Evolutionary conservation across 352 stramenopile species (phyloP).

Genomic region (Globisporangium nagaii): DNA sequence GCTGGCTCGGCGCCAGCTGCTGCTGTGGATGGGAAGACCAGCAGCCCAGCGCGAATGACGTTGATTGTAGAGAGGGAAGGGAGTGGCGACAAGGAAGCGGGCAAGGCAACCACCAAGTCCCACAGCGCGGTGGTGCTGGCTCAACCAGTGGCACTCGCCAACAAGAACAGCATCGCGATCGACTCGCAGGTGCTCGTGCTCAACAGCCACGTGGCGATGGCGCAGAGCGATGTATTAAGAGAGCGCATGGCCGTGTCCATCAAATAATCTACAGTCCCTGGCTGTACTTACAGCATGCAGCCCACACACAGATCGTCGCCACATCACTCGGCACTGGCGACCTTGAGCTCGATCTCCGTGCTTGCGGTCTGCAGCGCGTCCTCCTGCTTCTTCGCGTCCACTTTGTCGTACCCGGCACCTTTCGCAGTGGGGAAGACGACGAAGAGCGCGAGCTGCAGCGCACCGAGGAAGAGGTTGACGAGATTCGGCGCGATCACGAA

Average conservation of each 20-base stretch:
- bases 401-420: slow-evolving; percentile 20
- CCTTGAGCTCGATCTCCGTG: slow-evolving; percentile 1
- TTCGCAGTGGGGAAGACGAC: slow-evolving; percentile 21
- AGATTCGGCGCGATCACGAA: slow-evolving; percentile 62
- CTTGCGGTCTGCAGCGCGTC: not conserved
- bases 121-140: not conserved
- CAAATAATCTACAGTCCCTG: too few relatives aligned
- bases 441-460: slow-evolving; percentile 50
- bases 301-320: too few relatives aligned
- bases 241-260: too few relatives aligned
- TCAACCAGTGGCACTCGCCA: not conserved
- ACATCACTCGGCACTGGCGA: slow-evolving; percentile 2
- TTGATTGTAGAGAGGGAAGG: too few relatives aligned
- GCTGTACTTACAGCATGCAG: too few relatives aligned
- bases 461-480: slow-evolving; percentile 50
- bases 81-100: not conserved
- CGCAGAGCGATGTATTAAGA: not conserved
- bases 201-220: not conserved
- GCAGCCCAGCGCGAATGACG: not conserved
- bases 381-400: slow-evolving; percentile 12
- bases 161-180: not conserved
- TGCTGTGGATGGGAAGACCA: not conserved
- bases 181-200: not conserved
- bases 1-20: not conserved
- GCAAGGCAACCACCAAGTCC: too few relatives aligned